Conservation (phyloP, 2,329 filamentous ascomycete species). For the Pseudofabraea citricarpa region DNA sequence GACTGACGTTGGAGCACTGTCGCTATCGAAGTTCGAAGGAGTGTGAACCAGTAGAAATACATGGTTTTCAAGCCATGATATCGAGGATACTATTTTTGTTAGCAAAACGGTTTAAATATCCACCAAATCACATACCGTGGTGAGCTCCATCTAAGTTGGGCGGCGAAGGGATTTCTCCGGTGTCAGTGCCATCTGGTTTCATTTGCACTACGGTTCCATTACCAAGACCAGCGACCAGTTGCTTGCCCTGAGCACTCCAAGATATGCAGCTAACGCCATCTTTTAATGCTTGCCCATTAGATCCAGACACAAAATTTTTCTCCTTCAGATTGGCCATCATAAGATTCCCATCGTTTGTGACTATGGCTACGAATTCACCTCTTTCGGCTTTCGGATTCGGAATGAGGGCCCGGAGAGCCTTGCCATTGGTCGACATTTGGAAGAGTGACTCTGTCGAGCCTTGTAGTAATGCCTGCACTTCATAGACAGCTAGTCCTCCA, state of each 20-base stretch:
- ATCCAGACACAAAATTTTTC: slow-evolving; percentile 49
- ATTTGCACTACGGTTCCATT: slow-evolving; percentile 80
- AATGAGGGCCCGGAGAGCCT: slow-evolving; percentile 66
- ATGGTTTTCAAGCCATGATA: slow-evolving; percentile 86
- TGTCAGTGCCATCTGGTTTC: slow-evolving; percentile 72
- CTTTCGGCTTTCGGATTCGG: slow-evolving; percentile 76
- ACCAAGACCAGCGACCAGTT: slow-evolving; percentile 78
- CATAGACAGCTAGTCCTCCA: slow-evolving; percentile 79
- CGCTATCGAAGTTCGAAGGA: slow-evolving; percentile 50
- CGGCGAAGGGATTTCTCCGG: slow-evolving; percentile 75
- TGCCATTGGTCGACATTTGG: slow-evolving; percentile 71
- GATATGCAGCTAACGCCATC: slow-evolving; percentile 75
- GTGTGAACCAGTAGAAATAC: slow-evolving; percentile 80
- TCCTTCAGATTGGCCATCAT: slow-evolving; percentile 77
- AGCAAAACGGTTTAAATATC: slow-evolving; percentile 14
- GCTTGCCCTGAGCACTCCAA: slow-evolving; percentile 93
- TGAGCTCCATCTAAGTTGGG: slow-evolving; percentile 58
- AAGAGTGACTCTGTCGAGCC: slow-evolving; percentile 65
- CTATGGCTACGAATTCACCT: slow-evolving; percentile 72
- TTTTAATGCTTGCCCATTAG: slow-evolving; percentile 63
- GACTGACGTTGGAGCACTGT: slow-evolving; percentile 53
- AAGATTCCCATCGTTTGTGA: slow-evolving; percentile 76
- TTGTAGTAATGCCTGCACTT: slow-evolving; percentile 62
- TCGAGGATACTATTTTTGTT: slow-evolving; percentile 59
- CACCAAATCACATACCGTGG: slow-evolving; percentile 51